Evolutionary conservation across 2,329 filamentous ascomycete species (phyloP).

Genomic region (Cryphonectria naterciae): DNA sequence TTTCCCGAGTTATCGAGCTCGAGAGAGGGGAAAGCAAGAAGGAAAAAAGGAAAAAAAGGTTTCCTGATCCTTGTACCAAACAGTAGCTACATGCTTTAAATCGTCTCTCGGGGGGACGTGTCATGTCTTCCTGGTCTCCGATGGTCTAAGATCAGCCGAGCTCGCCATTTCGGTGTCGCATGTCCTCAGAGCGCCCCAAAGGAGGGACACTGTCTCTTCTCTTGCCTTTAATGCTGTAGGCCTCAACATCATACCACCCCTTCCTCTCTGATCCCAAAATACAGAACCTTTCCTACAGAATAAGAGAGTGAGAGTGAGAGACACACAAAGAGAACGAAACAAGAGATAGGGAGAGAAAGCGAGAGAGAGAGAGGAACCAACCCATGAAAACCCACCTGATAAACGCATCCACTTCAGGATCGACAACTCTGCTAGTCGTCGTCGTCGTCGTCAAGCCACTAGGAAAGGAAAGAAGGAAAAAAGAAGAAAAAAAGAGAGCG

Average conservation of each 20-base stretch:
- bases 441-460: neutral
- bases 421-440: neutral
- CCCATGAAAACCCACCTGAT: neutral
- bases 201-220: neutral
- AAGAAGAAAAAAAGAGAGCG: neutral
- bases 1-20: neutral
- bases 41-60: neutral
- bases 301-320: neutral
- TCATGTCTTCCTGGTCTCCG: neutral
- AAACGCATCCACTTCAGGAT: neutral
- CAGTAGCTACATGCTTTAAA: neutral
- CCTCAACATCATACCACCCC: neutral
- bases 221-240: conserved; percentile 2
- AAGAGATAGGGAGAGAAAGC: neutral
- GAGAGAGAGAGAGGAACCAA: neutral
- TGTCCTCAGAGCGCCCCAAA: conserved; percentile 12
- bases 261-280: neutral
- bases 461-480: neutral
- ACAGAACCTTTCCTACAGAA: neutral
- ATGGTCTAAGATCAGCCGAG: conserved; percentile 10
- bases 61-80: neutral
- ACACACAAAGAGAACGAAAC: neutral
- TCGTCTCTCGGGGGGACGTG: neutral
- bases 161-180: conserved; percentile 17
- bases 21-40: too few relatives aligned